A percentile compares a stretch with the other conserved stretches of the same genome.
These are phyloP conservation scores for Nicotiana tabacum DNA, from an alignment of 257 asterid genomes.

Conservation along the genomic window DNA sequence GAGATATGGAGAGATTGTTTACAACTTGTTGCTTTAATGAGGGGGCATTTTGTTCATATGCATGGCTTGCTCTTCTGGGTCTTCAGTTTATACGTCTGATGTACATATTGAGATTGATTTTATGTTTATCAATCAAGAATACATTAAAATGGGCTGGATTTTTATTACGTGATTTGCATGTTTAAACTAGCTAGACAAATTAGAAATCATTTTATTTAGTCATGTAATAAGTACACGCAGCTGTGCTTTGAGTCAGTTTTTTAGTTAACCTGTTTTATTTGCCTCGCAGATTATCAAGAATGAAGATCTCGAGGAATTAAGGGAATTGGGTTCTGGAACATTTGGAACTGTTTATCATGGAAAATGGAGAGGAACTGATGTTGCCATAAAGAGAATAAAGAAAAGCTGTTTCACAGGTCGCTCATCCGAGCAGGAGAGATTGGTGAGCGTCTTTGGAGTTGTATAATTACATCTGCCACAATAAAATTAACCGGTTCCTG, in stretches of 20 bases:
- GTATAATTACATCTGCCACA: background rate
- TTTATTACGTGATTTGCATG: background rate
- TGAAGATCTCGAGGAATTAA: constrained; percentile 90
- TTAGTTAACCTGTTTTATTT: constrained; percentile 6
- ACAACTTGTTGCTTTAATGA: background rate
- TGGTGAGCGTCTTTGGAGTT: constrained; percentile 36
- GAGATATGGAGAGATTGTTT: background rate
- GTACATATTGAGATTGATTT: background rate
- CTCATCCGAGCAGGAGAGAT: constrained; percentile 76
- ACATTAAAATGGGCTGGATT: background rate
- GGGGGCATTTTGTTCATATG: constrained; percentile 1
- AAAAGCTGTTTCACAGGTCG: constrained; percentile 90
- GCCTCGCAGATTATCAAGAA: constrained; percentile 59
- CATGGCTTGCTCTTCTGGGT: background rate
- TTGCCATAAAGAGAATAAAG: constrained; percentile 88
- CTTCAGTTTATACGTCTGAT: background rate
- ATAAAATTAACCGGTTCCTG: background rate
- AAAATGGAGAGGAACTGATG: constrained; percentile 96
- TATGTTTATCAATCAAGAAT: background rate
- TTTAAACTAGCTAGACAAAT: background rate
- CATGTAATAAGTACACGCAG: background rate
- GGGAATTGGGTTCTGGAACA: constrained; percentile 92
- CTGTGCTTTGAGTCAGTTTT: background rate
- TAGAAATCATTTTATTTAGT: background rate
- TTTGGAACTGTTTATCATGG: constrained; percentile 96